Base-by-base conservation (phyloP, 805 yeast genomes). In the Candida jianshihensis region DNA sequence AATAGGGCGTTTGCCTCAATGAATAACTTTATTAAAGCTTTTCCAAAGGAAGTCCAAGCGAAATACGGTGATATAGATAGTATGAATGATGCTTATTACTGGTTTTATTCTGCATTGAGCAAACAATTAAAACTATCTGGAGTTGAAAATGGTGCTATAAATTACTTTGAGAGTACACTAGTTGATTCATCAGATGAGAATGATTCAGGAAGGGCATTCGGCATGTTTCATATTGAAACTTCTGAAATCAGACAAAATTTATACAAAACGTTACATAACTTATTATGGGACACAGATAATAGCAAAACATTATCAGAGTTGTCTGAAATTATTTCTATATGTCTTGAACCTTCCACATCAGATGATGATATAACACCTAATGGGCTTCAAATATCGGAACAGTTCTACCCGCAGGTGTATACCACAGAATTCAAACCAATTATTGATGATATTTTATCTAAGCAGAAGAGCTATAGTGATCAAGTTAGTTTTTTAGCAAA, bases 401-500 rank as follows among this genome's bases (percentile, higher is more conserved):
- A 36, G 15, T 56, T 65, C 31, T 66, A 64, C 36, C 71, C 71
- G 0, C 69, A 67, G 36, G 48, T 67, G 2, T 67, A 59, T 40
- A 49, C 66, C 0, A 35, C 47, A 12, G 57, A 59, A 14, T 54
- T 54, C 31, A 41, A 24, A 17, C 27, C 29, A 0, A 28, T 46
- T 2, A 33, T 48, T 13, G 16, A 31, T 6, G 44, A 44, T 4
- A 15, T 44, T 1, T n/a, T 29, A 12, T 12, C 15, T 1, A 27
- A 42, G 8, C 29, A 30, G 5, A 19, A 31, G 5, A 33, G 28
- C 7, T 6, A 43, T 1, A 40, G 30, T 6, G 36, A 40, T 4
- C 46, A 45, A 9, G 49, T 48, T 17, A 38, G 50, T 15, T 38
- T 42, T 9, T 19, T 51, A 6, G 18, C 47, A 8, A 30, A 27